Evolutionary conservation across 306 rosid genomes (phyloP).

Genomic region (Trifolium pratense): DNA sequence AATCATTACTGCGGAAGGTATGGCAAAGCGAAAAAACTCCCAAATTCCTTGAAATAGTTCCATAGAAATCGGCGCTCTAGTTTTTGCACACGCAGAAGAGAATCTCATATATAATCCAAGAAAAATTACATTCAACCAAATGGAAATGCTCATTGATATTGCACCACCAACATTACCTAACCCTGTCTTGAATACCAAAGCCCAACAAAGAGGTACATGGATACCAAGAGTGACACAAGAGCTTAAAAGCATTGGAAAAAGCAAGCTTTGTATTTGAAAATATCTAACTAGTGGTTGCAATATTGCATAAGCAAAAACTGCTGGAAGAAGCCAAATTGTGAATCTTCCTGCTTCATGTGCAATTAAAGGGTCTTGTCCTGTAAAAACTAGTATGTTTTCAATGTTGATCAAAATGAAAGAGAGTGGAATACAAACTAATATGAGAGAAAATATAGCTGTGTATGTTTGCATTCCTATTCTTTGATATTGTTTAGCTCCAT

Average conservation of each 20-base stretch:
- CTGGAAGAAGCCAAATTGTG: conserved; percentile 68
- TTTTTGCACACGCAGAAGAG: conserved; percentile 58
- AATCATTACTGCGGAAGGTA: conserved; percentile 79
- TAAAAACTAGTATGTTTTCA: conserved; percentile 55
- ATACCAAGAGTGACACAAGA: conserved; percentile 52
- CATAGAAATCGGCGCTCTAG: conserved; percentile 57
- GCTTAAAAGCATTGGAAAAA: conserved; percentile 64
- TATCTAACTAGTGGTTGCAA: conserved; percentile 66
- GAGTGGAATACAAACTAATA: conserved; percentile 60
- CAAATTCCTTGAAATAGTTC: conserved; percentile 59
- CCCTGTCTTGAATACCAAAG: conserved; percentile 66
- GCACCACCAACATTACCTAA: conserved; percentile 71
- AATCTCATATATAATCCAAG: conserved; percentile 62
- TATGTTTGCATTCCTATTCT: conserved; percentile 60
- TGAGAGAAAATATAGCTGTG: conserved; percentile 66
- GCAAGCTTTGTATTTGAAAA: conserved; percentile 72
- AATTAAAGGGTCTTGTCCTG: conserved; percentile 84
- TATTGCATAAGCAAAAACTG: conserved; percentile 69
- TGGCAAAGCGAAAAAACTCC: conserved; percentile 64
- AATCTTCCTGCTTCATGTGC: conserved; percentile 70
- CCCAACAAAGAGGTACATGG: conserved; percentile 77
- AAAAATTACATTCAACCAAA: conserved; percentile 68
- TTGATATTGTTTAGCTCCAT: conserved; percentile 65
- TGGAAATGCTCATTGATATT: conserved; percentile 63
- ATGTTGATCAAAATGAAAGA: conserved; percentile 65